Percentiles rank a stretch among this genome's conserved stretches.
phyloP scores from a whole-genome alignment of 2,329 filamentous ascomycete genomes.

The Alternaria tenuissima region DNA sequence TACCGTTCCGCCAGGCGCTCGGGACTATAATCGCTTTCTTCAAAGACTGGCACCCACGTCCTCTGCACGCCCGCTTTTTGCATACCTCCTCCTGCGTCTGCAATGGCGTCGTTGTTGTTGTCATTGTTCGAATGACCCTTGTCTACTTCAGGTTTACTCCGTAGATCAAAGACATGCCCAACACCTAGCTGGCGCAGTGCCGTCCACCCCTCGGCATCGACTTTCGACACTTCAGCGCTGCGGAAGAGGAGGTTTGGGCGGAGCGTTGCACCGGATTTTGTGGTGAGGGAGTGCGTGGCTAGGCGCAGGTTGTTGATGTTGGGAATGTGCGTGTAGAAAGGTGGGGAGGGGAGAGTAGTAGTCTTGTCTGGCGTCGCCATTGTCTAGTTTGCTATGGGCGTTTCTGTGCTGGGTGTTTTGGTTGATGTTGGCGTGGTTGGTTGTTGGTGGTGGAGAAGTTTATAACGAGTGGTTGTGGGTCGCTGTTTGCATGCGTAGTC shows the following conservation, averaged over 20 bases:
- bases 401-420: not conserved
- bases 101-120: too few species aligned
- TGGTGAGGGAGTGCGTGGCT: constrained; percentile 35
- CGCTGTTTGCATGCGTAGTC: too few species aligned
- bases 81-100: constrained; percentile 14
- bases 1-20: constrained; percentile 70
- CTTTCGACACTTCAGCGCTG: constrained; percentile 67
- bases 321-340: constrained; percentile 43
- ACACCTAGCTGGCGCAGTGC: constrained; percentile 62
- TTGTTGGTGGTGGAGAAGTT: too few species aligned
- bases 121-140: constrained; percentile 29
- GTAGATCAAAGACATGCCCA: constrained; percentile 72
- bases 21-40: constrained; percentile 67
- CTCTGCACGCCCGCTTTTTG: constrained; percentile 56
- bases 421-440: not conserved
- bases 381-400: not conserved
- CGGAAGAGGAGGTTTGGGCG: constrained; percentile 69
- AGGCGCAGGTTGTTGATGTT: constrained; percentile 50
- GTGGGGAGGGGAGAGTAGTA: constrained; percentile 33
- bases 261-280: constrained; percentile 51
- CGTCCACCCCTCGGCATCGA: constrained; percentile 31
- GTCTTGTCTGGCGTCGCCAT: not conserved
- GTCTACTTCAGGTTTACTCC: constrained; percentile 68
- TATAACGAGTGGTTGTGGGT: not conserved
- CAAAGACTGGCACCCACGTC: constrained; percentile 72